Conservation (phyloP, 2,329 filamentous ascomycete species). For the Colletotrichum tofieldiae region DNA sequence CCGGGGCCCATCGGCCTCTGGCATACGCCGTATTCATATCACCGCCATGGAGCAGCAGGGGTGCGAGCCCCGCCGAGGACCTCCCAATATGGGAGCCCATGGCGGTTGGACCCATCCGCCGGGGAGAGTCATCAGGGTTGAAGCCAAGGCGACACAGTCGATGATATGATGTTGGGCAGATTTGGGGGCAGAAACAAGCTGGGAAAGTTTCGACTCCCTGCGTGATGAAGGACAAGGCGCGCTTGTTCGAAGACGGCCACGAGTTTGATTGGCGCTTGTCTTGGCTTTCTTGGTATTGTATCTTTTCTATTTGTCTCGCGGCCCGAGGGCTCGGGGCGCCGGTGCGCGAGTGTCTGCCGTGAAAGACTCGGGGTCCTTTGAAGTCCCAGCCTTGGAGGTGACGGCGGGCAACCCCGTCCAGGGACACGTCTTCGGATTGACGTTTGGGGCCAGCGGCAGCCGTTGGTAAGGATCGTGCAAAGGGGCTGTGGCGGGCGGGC, state of each 20-base stretch:
- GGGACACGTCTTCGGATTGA: not conserved
- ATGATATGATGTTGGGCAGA: constrained; percentile 17
- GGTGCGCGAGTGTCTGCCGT: constrained; percentile 6
- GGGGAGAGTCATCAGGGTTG: constrained; percentile 8
- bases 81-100: not conserved
- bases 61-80: not conserved
- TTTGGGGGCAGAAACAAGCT: constrained; percentile 3
- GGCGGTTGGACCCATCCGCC: not conserved
- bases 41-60: constrained; percentile 26
- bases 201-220: not conserved
- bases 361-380: constrained; percentile 23
- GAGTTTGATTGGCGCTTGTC: constrained; percentile 30
- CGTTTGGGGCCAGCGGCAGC: not conserved
- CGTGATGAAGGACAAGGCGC: constrained; percentile 6
- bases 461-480: not conserved
- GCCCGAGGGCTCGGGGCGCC: constrained; percentile 29
- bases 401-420: not conserved
- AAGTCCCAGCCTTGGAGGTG: not conserved
- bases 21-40: constrained; percentile 23
- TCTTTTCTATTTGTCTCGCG: not conserved
- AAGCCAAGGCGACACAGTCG: constrained; percentile 18
- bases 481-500: not conserved
- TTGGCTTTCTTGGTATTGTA: constrained; percentile 32
- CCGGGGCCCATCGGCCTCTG: constrained; percentile 15
- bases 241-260: constrained; percentile 17